Evolutionary conservation across 2,329 filamentous ascomycete genomes (phyloP).

Genomic region (Lasiodiplodia citricola): DNA sequence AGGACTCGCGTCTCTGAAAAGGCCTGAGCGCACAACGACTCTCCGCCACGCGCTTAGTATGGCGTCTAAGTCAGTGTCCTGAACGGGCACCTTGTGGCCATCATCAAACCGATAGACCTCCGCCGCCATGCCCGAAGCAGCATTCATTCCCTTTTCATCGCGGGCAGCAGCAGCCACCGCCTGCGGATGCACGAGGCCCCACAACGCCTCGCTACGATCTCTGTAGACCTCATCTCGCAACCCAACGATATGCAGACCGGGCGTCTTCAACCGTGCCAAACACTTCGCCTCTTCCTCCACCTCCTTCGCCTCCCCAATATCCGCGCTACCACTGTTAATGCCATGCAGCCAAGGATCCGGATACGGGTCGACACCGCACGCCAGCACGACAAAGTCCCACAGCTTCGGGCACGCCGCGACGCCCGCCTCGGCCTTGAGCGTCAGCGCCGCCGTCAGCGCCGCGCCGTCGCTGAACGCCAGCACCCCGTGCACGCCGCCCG

Average conservation of each 20-base stretch:
- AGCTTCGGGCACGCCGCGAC: neutral
- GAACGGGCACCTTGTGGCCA: neutral
- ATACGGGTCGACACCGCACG: neutral
- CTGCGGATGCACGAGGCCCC: neutral
- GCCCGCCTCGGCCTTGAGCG: neutral
- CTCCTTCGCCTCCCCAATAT: neutral
- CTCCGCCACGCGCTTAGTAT: neutral
- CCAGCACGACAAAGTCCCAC: neutral
- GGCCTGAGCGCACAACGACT: neutral
- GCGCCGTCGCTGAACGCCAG: neutral
- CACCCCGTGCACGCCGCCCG: neutral
- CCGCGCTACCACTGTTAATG: too few species aligned
- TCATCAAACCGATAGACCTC: neutral
- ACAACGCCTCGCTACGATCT: neutral
- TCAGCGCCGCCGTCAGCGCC: neutral
- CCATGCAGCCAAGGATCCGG: neutral
- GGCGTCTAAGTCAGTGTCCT: neutral
- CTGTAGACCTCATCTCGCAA: neutral
- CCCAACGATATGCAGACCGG: neutral
- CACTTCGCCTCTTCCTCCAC: too few species aligned
- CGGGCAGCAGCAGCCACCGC: neutral
- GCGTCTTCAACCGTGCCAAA: neutral
- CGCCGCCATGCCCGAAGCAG: neutral
- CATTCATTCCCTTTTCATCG: neutral
- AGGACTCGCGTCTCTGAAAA: neutral